Evolutionary conservation across 2,329 filamentous ascomycete species (phyloP), one percentile per base, ranked within the genome.

Genomic region (Aspergillus pseudoterreus): DNA sequence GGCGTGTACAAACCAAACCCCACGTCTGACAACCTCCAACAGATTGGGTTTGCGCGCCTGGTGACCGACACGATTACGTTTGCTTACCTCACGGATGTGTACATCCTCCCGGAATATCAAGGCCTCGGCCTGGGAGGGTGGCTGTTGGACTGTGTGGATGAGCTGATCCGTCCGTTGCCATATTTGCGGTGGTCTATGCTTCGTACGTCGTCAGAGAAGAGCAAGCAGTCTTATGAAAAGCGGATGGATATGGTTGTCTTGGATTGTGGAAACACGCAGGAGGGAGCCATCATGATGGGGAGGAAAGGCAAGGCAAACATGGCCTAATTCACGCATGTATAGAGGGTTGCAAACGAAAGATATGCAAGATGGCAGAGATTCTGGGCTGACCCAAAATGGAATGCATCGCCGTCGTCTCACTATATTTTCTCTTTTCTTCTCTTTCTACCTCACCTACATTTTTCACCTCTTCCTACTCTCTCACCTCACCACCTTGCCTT

Each of bases 41-140:
- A 77, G 58, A 73, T 87, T 45, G 84, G 83, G 0, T 76, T 85
- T 50, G 79, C 78, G 1, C 77, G 87, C 32, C 67, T 87, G n/a
- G 73, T 90, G 47, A 90, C 86, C 8, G 87, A 90, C 68, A 79
- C 81, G 60, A 78, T 83, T 43, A 86, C 85, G 0, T 82, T 88
- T 59, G 84, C 80, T 32, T 90, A 87, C 60, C 69, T 87, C 36
- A 86, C 85, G 22, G 86, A 89, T 61, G 82, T 88, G 17, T 89
- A 86, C 65, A 74, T 89, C 19, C 65, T 82, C 2, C 74, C 79
- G 0, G 75, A 78, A 36, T 81, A 83, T 60, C 84, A 86, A 63
- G 78, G 80, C 4, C 72, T 76, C 9, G 85, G 86, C 0, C 73
- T 90, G 1, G 86, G 82, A 3, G 78, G 73, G 41, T 89, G 84